Evolutionary conservation across 2,329 filamentous ascomycete genomes (phyloP), one percentile per base, ranked within the genome.

Genomic region (Dothistroma pini): DNA sequence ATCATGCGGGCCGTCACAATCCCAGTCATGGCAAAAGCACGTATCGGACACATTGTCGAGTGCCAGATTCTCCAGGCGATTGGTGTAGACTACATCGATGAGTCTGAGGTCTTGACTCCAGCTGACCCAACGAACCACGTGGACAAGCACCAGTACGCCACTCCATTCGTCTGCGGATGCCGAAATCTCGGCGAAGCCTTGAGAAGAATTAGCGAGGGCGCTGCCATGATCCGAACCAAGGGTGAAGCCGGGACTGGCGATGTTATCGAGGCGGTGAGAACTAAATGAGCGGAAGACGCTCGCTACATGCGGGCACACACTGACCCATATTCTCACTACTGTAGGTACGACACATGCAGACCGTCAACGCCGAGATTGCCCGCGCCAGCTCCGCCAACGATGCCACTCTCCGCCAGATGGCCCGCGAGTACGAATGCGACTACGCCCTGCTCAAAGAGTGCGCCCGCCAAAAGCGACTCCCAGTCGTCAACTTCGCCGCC

Each of bases 221-320:
- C 95, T 10, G 93, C 93, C 72, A 97, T 99, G 93, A 97, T 99
- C 79, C 88, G 95, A 71, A 99, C 95, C 67, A 99, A 97, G 83
- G 95, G 95, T 67, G 95, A 99, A 80, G 95, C 95, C 41, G 95
- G 95, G 65, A 97, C 95, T 0, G 95, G 95, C 65, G 95, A 99
- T 75, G 91, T 99, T 56, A 90, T 97, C 71, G 93, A 97, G 81
- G 95, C 95, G 21, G 93, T 97, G 54, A 88, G 89, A 53, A 35
- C n/a, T 35, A 29, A 53, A 35, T 32, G 51, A 35, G 51, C 51
- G 51, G 74, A 32, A 32, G 51, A 53, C 51, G 51, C 51, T 53
- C 31, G 51, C 29, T 53, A 32, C n/a, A 35, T 21, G 51, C 29
- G 51, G 31, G 51, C 51, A 53, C 51, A 21, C 16, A 53, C 51